Conservation (phyloP, 1,284 basidiomycete genomes). For the Cryptococcus hybrid region DNA sequence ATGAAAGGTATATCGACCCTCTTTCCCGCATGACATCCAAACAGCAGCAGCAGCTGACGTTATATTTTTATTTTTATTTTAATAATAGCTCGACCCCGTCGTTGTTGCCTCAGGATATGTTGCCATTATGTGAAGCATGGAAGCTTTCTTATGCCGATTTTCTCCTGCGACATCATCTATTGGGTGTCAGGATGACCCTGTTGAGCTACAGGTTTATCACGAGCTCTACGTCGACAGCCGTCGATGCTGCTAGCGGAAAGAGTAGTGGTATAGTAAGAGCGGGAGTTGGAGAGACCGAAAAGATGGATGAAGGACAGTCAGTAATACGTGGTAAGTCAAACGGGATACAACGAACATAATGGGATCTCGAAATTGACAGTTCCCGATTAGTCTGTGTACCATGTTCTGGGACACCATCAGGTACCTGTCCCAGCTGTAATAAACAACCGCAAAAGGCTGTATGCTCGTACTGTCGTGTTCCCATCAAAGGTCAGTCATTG, state of each 20-base stretch:
- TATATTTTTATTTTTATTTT: not conserved
- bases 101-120: constrained; percentile 25
- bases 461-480: constrained; percentile 72
- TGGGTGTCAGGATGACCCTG: constrained; percentile 65
- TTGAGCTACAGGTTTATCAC: constrained; percentile 57
- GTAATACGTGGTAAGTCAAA: not conserved
- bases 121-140: constrained; percentile 32
- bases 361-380: not conserved
- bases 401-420: constrained; percentile 9
- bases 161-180: constrained; percentile 66
- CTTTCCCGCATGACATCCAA: constrained; percentile 1
- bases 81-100: constrained; percentile 22
- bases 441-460: constrained; percentile 53
- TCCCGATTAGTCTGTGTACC: constrained; percentile 18
- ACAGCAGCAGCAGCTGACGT: not conserved
- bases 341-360: not conserved
- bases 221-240: not conserved
- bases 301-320: not conserved
- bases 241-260: constrained; percentile 12
- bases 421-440: constrained; percentile 57
- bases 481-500: constrained; percentile 64
- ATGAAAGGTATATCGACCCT: constrained; percentile 24
- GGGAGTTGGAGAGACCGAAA: not conserved
- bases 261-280: not conserved
- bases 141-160: constrained; percentile 67